phyloP scores from a whole-genome alignment of 345 rosid species.

The Melaleuca alternifolia region DNA sequence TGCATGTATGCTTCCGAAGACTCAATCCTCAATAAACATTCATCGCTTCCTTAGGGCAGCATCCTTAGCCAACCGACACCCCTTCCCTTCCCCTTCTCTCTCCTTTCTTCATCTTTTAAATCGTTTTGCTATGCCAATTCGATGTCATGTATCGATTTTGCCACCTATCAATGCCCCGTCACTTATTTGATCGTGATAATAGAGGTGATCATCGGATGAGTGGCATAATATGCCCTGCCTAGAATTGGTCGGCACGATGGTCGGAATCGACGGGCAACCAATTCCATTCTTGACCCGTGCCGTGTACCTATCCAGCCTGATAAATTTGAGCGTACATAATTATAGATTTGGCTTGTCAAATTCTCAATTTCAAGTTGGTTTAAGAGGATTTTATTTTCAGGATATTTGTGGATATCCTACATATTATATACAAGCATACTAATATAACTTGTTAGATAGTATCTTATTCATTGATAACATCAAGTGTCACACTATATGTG shows the following conservation, averaged over 20 bases:
- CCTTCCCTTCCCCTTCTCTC: neutral
- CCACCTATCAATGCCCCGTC: neutral
- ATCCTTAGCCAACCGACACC: neutral
- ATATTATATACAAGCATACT: neutral
- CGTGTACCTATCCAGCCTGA: too few relatives aligned
- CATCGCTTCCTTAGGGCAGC: neutral
- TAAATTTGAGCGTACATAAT: too few relatives aligned
- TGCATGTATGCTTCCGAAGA: neutral
- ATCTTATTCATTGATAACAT: rapidly evolving
- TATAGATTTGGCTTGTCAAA: too few relatives aligned
- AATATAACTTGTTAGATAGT: neutral
- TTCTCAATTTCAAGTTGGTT: too few relatives aligned
- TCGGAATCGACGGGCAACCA: neutral
- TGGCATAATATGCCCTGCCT: neutral
- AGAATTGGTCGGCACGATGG: neutral
- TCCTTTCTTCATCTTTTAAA: too few relatives aligned
- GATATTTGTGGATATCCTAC: neutral
- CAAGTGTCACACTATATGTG: neutral
- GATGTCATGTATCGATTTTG: neutral
- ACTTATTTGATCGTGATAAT: neutral
- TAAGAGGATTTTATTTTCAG: too few relatives aligned
- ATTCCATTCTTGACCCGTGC: neutral
- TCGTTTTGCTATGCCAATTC: neutral
- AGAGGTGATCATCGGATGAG: neutral
- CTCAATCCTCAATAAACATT: neutral